phyloP scores from a whole-genome alignment of 148 eudicot genomes.

The Arctostaphylos glauca region DNA sequence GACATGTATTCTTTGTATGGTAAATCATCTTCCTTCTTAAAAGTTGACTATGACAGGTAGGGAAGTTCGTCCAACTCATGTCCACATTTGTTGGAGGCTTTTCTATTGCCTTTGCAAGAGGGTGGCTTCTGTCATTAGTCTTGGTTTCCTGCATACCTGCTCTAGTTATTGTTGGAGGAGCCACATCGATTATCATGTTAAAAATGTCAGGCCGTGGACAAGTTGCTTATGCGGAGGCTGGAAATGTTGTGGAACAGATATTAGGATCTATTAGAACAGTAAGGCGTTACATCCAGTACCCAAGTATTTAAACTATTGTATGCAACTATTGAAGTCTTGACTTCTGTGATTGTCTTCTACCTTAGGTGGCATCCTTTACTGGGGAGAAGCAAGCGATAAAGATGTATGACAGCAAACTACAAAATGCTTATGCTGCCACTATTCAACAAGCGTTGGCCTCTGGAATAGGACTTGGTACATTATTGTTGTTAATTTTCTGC shows the following conservation, averaged over 20 bases:
- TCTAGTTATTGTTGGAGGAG: constrained; percentile 54
- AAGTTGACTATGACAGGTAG: constrained; percentile 44
- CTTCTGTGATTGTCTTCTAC: too few relatives aligned
- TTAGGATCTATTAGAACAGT: constrained; percentile 79
- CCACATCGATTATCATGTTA: constrained; percentile 47
- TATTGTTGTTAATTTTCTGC: constrained; percentile 37
- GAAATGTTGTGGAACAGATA: constrained; percentile 75
- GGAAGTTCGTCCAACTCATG: constrained; percentile 62
- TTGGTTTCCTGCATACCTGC: constrained; percentile 56
- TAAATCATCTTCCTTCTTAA: too few relatives aligned
- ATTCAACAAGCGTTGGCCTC: constrained; percentile 68
- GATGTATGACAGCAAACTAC: constrained; percentile 51
- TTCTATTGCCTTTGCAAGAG: constrained; percentile 56
- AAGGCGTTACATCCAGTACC: background rate
- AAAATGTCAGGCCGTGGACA: constrained; percentile 67
- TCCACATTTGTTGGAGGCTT: constrained; percentile 75
- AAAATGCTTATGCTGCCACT: constrained; percentile 46
- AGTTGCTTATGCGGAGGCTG: constrained; percentile 73
- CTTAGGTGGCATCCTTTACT: constrained; percentile 80
- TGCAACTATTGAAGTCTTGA: too few relatives aligned
- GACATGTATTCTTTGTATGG: too few relatives aligned
- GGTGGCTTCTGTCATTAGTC: constrained; percentile 73
- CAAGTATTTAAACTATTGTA: background rate
- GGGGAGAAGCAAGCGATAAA: constrained; percentile 62
- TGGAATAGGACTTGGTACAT: constrained; percentile 60